These are phyloP conservation scores for Suhomyces choctaworum DNA, from an alignment of 1,139 yeast species.

Conservation along the genomic window DNA sequence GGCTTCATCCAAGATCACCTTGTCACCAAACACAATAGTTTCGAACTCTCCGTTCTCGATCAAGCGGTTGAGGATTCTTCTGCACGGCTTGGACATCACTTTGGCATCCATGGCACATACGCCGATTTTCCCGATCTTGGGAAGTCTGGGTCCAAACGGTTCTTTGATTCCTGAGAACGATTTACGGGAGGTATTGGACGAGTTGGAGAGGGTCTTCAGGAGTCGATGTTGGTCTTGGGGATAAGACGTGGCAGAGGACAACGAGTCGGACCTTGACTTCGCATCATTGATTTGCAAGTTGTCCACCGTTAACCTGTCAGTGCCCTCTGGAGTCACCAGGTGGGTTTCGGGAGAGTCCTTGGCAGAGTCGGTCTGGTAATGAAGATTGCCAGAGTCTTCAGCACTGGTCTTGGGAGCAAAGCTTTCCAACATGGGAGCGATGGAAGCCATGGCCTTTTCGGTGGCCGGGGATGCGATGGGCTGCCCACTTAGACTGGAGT, in stretches of 20 bases:
- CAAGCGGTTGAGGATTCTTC: conserved; percentile 82
- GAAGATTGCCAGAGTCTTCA: conserved; percentile 40
- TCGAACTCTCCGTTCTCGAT: conserved; percentile 95
- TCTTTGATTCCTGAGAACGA: conserved; percentile 49
- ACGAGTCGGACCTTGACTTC: conserved; percentile 9
- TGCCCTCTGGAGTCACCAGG: conserved; percentile 2
- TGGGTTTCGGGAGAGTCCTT: not conserved
- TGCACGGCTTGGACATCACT: conserved; percentile 92
- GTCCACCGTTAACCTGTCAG: conserved; percentile 21
- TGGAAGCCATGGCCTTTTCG: conserved; percentile 68
- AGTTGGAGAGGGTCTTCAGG: conserved; percentile 41
- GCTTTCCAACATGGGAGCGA: conserved; percentile 73
- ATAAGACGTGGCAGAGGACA: conserved; percentile 1
- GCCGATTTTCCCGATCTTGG: conserved; percentile 90
- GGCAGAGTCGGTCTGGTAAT: conserved; percentile 1
- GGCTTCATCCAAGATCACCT: conserved; percentile 88
- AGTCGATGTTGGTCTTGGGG: conserved; percentile 22
- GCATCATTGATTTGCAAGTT: conserved; percentile 19
- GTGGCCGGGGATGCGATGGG: conserved; percentile 34
- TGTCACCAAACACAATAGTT: conserved; percentile 95
- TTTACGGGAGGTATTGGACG: conserved; percentile 40
- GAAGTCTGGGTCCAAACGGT: conserved; percentile 51
- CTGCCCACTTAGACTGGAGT: conserved; percentile 8
- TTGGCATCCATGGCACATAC: conserved; percentile 99
- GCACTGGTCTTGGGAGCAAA: conserved; percentile 73